Conservation (phyloP, 176 grass and related monocot species). For the Carex scoparia region DNA sequence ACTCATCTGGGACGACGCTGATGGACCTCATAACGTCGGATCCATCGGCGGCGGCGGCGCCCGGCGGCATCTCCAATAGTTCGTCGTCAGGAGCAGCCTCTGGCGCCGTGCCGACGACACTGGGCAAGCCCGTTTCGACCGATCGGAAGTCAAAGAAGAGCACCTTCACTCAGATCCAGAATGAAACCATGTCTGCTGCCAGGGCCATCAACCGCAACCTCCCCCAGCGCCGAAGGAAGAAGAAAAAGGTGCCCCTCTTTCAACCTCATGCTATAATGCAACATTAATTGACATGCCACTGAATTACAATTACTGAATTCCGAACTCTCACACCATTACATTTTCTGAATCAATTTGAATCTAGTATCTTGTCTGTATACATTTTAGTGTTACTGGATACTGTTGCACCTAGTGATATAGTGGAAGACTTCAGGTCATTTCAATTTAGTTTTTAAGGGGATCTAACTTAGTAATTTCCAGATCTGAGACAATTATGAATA, state of each 20-base stretch:
- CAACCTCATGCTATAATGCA: not conserved
- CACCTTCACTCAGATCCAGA: constrained; percentile 93
- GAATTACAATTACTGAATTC: constrained; percentile 3
- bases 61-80: constrained; percentile 28
- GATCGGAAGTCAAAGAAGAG: constrained; percentile 82
- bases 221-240: constrained; percentile 84
- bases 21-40: constrained; percentile 99
- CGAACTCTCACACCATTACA: constrained; percentile 8
- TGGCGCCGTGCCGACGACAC: constrained; percentile 14
- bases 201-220: constrained; percentile 83
- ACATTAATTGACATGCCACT: not conserved
- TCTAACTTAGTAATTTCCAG: constrained; percentile 1
- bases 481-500: not conserved
- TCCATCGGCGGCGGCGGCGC: constrained; percentile 39
- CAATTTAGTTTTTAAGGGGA: not conserved
- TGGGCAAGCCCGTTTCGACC: constrained; percentile 50
- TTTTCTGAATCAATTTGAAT: not conserved
- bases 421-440: not conserved
- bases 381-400: not conserved
- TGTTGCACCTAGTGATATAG: not conserved
- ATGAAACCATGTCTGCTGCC: constrained; percentile 84
- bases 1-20: constrained; percentile 70
- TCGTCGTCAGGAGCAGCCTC: constrained; percentile 26
- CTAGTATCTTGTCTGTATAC: not conserved
- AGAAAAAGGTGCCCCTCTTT: constrained; percentile 49